phyloP scores from a whole-genome alignment of 176 grass and related monocot species.

The Triticum turgidum region DNA sequence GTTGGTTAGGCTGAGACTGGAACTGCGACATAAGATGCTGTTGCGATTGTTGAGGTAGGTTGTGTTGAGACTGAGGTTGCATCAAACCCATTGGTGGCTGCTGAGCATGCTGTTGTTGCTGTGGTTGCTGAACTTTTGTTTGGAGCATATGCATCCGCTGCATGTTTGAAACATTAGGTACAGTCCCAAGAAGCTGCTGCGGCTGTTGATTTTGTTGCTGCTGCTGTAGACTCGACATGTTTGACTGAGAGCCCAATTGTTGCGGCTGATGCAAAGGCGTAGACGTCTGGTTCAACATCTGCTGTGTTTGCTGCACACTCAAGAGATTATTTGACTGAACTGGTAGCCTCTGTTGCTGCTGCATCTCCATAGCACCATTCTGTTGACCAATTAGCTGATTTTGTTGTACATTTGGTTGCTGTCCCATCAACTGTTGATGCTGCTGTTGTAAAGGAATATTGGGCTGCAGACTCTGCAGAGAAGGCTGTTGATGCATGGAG shows the following conservation, averaged over 20 bases:
- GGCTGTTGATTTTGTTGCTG: slow-evolving; percentile 53
- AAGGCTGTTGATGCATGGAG: slow-evolving; percentile 67
- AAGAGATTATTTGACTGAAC: slow-evolving; percentile 74
- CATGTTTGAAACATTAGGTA: slow-evolving; percentile 54
- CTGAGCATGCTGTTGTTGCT: slow-evolving; percentile 64
- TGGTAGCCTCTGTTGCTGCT: slow-evolving; percentile 68
- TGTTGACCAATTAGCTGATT: slow-evolving; percentile 64
- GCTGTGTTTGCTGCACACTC: slow-evolving; percentile 73
- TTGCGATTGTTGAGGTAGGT: slow-evolving; percentile 68
- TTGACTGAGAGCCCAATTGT: slow-evolving; percentile 56
- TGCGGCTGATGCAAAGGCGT: slow-evolving; percentile 67
- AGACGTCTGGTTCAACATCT: slow-evolving; percentile 76
- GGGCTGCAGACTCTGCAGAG: slow-evolving; percentile 61
- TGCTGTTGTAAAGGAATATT: slow-evolving; percentile 74
- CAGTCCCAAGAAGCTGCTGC: slow-evolving; percentile 62
- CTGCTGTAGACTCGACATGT: slow-evolving; percentile 58
- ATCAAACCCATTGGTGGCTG: slow-evolving; percentile 53
- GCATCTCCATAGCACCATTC: slow-evolving; percentile 60
- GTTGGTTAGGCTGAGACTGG: slow-evolving; percentile 58
- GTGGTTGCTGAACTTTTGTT: slow-evolving; percentile 56
- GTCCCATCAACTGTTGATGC: slow-evolving; percentile 44
- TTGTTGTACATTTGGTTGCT: slow-evolving; percentile 64
- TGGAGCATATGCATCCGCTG: slow-evolving; percentile 60
- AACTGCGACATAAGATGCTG: slow-evolving; percentile 72
- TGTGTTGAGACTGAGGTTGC: slow-evolving; percentile 67